Percentiles rank a stretch among this genome's conserved stretches.
phyloP scores from a whole-genome alignment of 1,139 yeast species.

The Protomyces arabidopsidicola region DNA sequence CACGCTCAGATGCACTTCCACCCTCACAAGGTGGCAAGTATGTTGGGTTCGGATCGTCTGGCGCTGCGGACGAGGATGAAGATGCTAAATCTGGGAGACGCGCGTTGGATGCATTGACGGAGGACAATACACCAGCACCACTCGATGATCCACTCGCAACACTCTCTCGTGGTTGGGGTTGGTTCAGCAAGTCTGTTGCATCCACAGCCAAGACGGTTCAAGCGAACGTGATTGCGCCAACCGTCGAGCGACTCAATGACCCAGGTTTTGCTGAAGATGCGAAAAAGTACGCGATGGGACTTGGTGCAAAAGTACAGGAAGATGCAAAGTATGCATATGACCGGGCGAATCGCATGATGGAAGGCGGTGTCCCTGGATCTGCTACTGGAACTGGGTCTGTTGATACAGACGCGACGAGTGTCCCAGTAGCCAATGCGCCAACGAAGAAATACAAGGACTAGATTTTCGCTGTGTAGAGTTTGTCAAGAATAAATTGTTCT shows the following conservation, averaged over 20 bases:
- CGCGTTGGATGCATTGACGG: conserved; percentile 40
- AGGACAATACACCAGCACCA: conserved; percentile 45
- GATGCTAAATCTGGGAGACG: conserved; percentile 39
- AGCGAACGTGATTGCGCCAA: conserved; percentile 83
- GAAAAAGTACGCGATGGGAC: conserved; percentile 6
- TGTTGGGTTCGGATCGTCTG: conserved; percentile 78
- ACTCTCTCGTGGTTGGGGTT: conserved; percentile 86
- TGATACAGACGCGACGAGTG: background rate
- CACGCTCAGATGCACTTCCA: conserved; percentile 72
- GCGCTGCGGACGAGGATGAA: conserved; percentile 44
- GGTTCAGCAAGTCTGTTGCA: conserved; percentile 75
- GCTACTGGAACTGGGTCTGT: background rate
- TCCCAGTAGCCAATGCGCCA: background rate
- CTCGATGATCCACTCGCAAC: conserved; percentile 89
- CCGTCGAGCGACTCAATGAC: conserved; percentile 73
- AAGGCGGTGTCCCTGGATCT: background rate
- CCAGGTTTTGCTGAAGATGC: conserved; percentile 47
- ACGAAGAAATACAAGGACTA: background rate
- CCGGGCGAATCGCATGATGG: conserved; percentile 18
- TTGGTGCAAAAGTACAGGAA: conserved; percentile 21
- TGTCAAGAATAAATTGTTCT: background rate
- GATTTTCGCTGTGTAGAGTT: background rate
- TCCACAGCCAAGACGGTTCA: conserved; percentile 82
- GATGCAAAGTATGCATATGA: conserved; percentile 23
- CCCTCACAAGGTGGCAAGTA: conserved; percentile 95